phyloP scores from a whole-genome alignment of 2,329 filamentous ascomycete genomes.

The Allantophomopsis cytisporea region DNA sequence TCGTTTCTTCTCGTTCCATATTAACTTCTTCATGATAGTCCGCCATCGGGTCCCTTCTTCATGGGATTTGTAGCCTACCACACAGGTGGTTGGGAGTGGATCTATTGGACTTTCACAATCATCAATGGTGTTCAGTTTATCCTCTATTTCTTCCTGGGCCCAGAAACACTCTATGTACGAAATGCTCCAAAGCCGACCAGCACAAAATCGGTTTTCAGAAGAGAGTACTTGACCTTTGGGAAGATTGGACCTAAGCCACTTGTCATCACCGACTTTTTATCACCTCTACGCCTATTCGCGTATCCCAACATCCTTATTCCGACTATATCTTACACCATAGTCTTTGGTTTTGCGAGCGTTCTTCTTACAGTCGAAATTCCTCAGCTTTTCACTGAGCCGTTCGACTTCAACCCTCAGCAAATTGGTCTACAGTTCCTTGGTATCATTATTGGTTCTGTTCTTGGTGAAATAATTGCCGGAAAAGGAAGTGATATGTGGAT shows the following conservation, averaged over 20 bases:
- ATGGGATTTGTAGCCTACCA: conserved; percentile 29
- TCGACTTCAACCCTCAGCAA: conserved; percentile 40
- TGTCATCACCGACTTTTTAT: conserved; percentile 32
- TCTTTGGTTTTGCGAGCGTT: conserved; percentile 39
- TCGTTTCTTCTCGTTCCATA: neutral
- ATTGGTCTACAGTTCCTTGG: conserved; percentile 43
- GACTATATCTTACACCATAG: conserved; percentile 37
- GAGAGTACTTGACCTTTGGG: conserved; percentile 23
- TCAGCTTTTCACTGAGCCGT: conserved; percentile 39
- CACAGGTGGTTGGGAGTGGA: conserved; percentile 33
- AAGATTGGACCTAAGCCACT: conserved; percentile 39
- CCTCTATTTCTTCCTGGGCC: conserved; percentile 37
- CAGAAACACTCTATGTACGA: conserved; percentile 39
- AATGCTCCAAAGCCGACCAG: conserved; percentile 4
- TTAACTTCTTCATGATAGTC: conserved; percentile 4
- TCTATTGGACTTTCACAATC: conserved; percentile 41
- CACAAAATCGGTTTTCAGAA: conserved; percentile 12
- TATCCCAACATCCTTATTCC: conserved; percentile 35
- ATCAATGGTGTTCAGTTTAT: conserved; percentile 42
- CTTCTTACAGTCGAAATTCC: conserved; percentile 44
- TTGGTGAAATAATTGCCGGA: conserved; percentile 44
- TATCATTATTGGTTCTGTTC: conserved; percentile 38
- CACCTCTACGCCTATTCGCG: conserved; percentile 27
- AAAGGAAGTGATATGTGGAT: conserved; percentile 38
- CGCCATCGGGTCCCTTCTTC: conserved; percentile 12